Percentiles rank a stretch among this genome's conserved stretches.
Conservation (phyloP, 305 asterid genomes). For the Vinca major region DNA sequence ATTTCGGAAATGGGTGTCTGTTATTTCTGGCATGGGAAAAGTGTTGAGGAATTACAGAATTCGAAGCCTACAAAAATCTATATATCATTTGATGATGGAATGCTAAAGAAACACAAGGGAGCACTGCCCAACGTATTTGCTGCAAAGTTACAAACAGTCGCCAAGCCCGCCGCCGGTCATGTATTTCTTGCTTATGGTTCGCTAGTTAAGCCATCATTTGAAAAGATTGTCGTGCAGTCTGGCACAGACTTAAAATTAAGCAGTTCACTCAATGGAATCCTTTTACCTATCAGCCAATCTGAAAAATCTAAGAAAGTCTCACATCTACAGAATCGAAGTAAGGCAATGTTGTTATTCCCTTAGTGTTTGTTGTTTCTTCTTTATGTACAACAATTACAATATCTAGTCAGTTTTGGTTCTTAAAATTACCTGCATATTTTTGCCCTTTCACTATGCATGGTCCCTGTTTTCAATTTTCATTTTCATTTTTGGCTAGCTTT, state of each 20-base stretch:
- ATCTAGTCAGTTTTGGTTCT: neutral
- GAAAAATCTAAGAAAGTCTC: slow-evolving; percentile 45
- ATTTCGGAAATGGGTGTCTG: slow-evolving; percentile 83
- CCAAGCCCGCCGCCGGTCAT: slow-evolving; percentile 42
- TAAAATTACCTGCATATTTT: neutral
- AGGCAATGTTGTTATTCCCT: slow-evolving; percentile 12
- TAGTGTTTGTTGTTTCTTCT: neutral
- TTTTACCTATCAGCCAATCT: slow-evolving; percentile 50
- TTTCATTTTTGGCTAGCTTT: too few relatives aligned
- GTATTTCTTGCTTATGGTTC: slow-evolving; percentile 73
- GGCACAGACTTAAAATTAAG: slow-evolving; percentile 54
- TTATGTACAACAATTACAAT: neutral
- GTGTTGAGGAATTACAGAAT: slow-evolving; percentile 49
- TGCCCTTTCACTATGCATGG: neutral
- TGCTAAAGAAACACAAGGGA: slow-evolving; percentile 46
- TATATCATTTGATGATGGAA: slow-evolving; percentile 40
- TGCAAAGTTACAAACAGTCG: slow-evolving; percentile 56
- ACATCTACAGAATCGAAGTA: slow-evolving; percentile 37
- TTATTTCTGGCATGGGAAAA: slow-evolving; percentile 75
- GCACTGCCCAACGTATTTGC: slow-evolving; percentile 55
- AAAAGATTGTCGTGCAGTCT: slow-evolving; percentile 53
- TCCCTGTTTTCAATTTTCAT: neutral
- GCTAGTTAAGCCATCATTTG: slow-evolving; percentile 66
- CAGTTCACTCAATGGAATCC: slow-evolving; percentile 62
- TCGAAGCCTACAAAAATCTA: slow-evolving; percentile 67